Evolutionary conservation across 495 filamentous ascomycete genomes (phyloP).

Genomic region (Daldinia bambusicola): DNA sequence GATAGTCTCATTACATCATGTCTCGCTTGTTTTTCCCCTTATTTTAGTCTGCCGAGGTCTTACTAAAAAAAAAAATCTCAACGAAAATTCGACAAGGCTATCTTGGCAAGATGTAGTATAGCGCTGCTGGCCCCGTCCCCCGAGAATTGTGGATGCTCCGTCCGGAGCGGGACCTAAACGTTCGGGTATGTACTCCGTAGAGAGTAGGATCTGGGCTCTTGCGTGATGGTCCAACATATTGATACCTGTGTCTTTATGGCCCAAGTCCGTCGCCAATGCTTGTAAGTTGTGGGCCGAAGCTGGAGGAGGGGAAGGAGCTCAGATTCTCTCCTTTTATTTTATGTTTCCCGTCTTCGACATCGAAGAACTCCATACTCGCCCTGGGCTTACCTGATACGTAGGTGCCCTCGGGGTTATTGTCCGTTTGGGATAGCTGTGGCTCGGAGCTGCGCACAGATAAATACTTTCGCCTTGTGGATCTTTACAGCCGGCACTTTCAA

Average conservation of each 20-base stretch:
- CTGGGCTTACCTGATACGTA: background rate
- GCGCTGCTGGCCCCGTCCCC: slow-evolving; percentile 22
- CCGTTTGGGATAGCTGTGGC: slow-evolving; percentile 31
- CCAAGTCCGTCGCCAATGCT: slow-evolving; percentile 9
- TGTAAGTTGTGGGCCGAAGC: slow-evolving; percentile 19
- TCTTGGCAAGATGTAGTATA: slow-evolving; percentile 17
- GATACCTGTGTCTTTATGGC: background rate
- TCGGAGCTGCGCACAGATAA: slow-evolving; percentile 20
- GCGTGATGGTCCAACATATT: background rate
- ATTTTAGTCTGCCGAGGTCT: slow-evolving; percentile 33
- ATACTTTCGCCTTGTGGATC: slow-evolving; percentile 28
- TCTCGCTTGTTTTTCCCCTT: slow-evolving; percentile 2
- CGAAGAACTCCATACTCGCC: background rate
- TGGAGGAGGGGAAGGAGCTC: slow-evolving; percentile 6
- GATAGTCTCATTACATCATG: slow-evolving; percentile 38
- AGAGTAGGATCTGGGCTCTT: slow-evolving; percentile 19
- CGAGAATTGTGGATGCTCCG: slow-evolving; percentile 41
- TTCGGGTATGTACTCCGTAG: slow-evolving; percentile 40
- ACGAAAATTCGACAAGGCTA: slow-evolving; percentile 12
- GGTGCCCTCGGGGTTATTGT: slow-evolving; percentile 30
- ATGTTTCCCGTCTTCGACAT: background rate
- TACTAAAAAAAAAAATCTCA: slow-evolving; percentile 14
- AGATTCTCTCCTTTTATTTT: slow-evolving; percentile 6
- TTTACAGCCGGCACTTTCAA: slow-evolving; percentile 21
- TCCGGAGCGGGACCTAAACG: slow-evolving; percentile 37